phyloP scores from a whole-genome alignment of 441 rosid genomes.

The Raphanus hybrid region DNA sequence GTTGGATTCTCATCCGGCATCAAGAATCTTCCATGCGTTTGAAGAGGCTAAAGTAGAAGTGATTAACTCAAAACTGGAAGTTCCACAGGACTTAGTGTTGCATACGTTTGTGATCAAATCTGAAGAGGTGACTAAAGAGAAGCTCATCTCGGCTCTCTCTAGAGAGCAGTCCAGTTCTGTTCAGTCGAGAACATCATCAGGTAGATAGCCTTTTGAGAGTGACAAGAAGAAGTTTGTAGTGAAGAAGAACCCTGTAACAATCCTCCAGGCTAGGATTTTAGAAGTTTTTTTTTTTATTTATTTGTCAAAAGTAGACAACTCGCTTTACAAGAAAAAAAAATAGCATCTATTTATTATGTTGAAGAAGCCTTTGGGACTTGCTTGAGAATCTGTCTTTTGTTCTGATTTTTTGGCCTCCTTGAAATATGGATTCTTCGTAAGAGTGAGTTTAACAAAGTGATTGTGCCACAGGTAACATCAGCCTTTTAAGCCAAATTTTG shows the following conservation, averaged over 20 bases:
- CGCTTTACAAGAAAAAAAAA: constrained; percentile 5
- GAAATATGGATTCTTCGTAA: neutral
- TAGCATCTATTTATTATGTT: constrained; percentile 1
- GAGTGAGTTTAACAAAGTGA: neutral
- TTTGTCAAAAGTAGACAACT: constrained; percentile 34
- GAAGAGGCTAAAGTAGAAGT: constrained; percentile 65
- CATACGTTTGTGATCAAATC: constrained; percentile 89
- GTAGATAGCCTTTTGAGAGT: constrained; percentile 46
- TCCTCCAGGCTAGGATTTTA: constrained; percentile 41
- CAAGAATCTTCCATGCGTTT: constrained; percentile 71
- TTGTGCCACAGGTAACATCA: neutral
- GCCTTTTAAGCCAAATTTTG: neutral
- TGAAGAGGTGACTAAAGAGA: constrained; percentile 73
- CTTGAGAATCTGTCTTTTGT: constrained; percentile 8
- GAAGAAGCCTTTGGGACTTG: constrained; percentile 3
- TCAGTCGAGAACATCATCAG: constrained; percentile 62
- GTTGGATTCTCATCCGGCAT: constrained; percentile 81
- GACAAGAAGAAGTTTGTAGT: constrained; percentile 33
- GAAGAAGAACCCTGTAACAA: constrained; percentile 48
- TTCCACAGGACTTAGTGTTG: constrained; percentile 61
- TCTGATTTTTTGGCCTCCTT: constrained; percentile 2
- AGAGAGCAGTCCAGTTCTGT: constrained; percentile 55
- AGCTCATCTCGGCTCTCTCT: constrained; percentile 64
- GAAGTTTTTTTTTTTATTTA: constrained; percentile 4
- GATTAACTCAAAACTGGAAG: constrained; percentile 63